phyloP scores from a whole-genome alignment of 2,329 filamentous ascomycete genomes.

The Diaporthe ampelina region DNA sequence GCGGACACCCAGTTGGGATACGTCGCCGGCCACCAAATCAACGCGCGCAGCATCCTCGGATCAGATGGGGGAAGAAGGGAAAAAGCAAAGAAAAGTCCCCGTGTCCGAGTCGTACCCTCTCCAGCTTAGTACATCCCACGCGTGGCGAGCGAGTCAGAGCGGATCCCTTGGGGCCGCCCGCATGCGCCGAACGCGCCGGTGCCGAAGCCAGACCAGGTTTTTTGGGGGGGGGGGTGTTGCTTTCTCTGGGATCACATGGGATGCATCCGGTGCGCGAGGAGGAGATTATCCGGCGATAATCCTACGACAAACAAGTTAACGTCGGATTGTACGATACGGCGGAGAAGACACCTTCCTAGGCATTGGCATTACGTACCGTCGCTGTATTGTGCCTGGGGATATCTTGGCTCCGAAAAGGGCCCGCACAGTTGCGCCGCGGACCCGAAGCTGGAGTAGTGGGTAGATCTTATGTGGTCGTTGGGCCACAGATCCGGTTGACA shows the following conservation, averaged over 20 bases:
- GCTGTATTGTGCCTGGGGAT: background rate
- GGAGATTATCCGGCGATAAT: background rate
- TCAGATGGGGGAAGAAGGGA: background rate
- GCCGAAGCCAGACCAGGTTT: slow-evolving; percentile 18
- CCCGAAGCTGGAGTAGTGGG: background rate
- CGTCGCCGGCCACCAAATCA: background rate
- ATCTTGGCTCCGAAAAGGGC: background rate
- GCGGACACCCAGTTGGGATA: background rate
- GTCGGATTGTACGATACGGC: too few relatives aligned
- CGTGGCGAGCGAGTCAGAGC: slow-evolving; percentile 28
- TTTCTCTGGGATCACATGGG: slow-evolving; percentile 18
- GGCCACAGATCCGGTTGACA: background rate
- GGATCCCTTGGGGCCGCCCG: slow-evolving; percentile 1
- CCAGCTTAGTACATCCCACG: slow-evolving; percentile 8
- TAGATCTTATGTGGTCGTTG: background rate
- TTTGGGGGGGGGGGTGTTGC: background rate
- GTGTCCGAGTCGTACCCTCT: background rate
- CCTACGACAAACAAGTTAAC: background rate
- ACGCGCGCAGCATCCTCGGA: background rate
- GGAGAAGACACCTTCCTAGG: background rate
- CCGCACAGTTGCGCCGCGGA: background rate
- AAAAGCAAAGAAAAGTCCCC: background rate
- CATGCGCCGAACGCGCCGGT: slow-evolving; percentile 30
- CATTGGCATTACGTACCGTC: slow-evolving; percentile 1
- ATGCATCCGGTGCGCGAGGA: background rate